These are phyloP conservation scores for Ustilago vetiveriae DNA, from an alignment of 1,284 basidiomycete species.

Conservation along the genomic window DNA sequence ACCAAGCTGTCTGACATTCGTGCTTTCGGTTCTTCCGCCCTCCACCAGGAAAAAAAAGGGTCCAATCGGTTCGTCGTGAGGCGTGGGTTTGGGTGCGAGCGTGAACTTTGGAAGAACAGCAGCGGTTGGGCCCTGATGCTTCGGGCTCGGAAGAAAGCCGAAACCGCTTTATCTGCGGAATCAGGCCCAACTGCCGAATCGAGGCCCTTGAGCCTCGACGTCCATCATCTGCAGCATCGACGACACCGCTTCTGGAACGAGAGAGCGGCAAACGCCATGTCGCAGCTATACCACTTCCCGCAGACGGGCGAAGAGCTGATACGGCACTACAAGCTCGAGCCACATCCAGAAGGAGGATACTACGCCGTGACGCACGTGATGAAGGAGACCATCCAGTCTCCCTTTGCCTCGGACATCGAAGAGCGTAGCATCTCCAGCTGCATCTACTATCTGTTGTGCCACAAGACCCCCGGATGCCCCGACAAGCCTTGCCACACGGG, in stretches of 20 bases:
- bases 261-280: constrained; percentile 4
- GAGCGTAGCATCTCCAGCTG: constrained; percentile 35
- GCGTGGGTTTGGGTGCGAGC: too few species aligned
- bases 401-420: constrained; percentile 34
- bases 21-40: constrained; percentile 7
- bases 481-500: constrained; percentile 8
- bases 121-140: too few species aligned
- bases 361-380: constrained; percentile 39
- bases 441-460: constrained; percentile 52
- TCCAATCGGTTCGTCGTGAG: not conserved
- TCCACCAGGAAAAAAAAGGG: constrained; percentile 7
- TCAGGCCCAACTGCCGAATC: not conserved
- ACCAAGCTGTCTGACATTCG: too few species aligned
- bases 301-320: constrained; percentile 44
- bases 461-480: constrained; percentile 21
- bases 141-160: too few species aligned
- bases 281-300: constrained; percentile 32
- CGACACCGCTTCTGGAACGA: not conserved
- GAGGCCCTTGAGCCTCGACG: too few species aligned
- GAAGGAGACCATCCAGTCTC: constrained; percentile 30
- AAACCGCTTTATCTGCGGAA: not conserved
- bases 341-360: constrained; percentile 50
- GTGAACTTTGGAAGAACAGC: too few species aligned
- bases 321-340: constrained; percentile 37
- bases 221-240: too few species aligned